Base-by-base conservation (phyloP, 2,329 filamentous ascomycete genomes). In the Aspergillus sp. region DNA sequence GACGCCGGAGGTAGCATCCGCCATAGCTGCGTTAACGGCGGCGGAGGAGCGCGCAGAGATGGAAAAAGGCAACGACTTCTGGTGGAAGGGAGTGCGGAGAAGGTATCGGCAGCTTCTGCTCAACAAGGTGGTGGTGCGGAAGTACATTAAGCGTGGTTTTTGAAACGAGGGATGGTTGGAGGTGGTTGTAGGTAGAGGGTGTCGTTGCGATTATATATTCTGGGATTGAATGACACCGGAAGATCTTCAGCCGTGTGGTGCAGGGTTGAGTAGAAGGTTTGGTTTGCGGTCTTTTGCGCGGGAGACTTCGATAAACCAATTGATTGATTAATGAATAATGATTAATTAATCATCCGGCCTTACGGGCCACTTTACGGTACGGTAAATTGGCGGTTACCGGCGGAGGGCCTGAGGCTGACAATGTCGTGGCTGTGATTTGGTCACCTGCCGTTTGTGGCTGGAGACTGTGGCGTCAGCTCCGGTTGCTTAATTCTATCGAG, bases 1-100 rank as follows among this genome's bases (percentile, higher is more conserved):
- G 70, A 96, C 88, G 63, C 83, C 83, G 36, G 81, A 81, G 52
- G 84, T 79, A 62, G 74, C 63, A 59, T 79, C 78, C 36, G 77
- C 76, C 75, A 78, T 78, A 54, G 75, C 72, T 58, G 74, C 70
- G 70, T 74, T 69, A 47, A 74, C 60, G 26, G 72, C 68, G 42
- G 70, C 63, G 64, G 70, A 71, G 10, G 71, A 71, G 61, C 74
- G 72, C 42, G 71, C 67, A 55, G 72, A 71, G 49, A 75, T 65
- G 45, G 73, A 75, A 59, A 74, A 75, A 49, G 72, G 66, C 14
- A 68, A 61, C 36, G 56, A 57, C 55, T 67, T 67, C 39, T 66
- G 68, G 54, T 64, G 60, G 49, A 69, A 42, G 57, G 62, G 62
- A 51, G 71, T 63, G 64, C 69, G 73, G 65, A 75, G 66, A 64